Conservation (phyloP, 352 stramenopile genomes). For the Phytopythium boreale region DNA sequence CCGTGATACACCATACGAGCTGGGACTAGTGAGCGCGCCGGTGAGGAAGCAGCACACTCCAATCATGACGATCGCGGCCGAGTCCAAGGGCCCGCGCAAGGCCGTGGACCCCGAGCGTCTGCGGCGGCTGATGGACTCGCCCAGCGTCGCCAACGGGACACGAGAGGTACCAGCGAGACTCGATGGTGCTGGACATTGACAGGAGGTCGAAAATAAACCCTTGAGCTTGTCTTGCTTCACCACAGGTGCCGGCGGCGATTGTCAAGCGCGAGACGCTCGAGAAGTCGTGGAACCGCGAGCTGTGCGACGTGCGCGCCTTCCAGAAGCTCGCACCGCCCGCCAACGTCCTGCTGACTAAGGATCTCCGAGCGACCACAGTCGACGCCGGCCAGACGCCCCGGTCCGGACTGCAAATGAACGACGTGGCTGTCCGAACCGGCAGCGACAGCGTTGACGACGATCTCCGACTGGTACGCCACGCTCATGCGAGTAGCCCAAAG, state of each 20-base stretch:
- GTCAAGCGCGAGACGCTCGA: slow-evolving; percentile 37
- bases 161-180: slow-evolving; percentile 18
- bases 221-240: neutral
- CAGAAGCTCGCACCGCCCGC: slow-evolving; percentile 32
- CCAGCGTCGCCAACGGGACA: slow-evolving; percentile 30
- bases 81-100: slow-evolving; percentile 16
- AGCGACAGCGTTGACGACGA: neutral
- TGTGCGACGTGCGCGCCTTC: slow-evolving; percentile 49
- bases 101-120: slow-evolving; percentile 53
- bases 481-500: no score
- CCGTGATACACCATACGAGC: neutral
- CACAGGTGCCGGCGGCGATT: slow-evolving; percentile 27
- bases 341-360: slow-evolving; percentile 30
- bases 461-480: neutral
- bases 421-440: slow-evolving; percentile 16
- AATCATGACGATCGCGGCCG: slow-evolving; percentile 2
- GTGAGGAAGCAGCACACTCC: neutral
- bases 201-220: neutral
- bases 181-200: neutral
- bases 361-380: slow-evolving; percentile 28
- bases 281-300: slow-evolving; percentile 58
- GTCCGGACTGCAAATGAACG: slow-evolving; percentile 26
- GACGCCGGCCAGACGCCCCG: slow-evolving; percentile 10
- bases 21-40: neutral
- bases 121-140: slow-evolving; percentile 63